Evolutionary conservation across 2,329 filamentous ascomycete species (phyloP), one percentile per base, ranked within the genome.

Genomic region (Calycina herbarum): DNA sequence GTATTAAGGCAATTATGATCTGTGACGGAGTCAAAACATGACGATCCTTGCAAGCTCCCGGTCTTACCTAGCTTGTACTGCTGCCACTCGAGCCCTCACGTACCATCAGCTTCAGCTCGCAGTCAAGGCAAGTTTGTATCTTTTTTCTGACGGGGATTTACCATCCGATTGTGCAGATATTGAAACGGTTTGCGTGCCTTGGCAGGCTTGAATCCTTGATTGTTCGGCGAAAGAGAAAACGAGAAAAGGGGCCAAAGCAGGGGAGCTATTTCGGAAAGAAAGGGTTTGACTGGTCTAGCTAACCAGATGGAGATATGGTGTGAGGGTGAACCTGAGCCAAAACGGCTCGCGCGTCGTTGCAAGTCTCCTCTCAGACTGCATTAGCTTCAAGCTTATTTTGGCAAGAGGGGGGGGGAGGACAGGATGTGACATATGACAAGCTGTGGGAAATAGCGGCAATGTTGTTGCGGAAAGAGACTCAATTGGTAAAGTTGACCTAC

Each of bases 21-120:
- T 64, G 63, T 64, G 58, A 64, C 63, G 59, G 58, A 60, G 58
- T 64, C 63, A 64, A 64, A 64, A 64, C 63, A 59, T 35, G 33
- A 40, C 24, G 11, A 56, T 48, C 63, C 48, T 57, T 40, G 48
- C 38, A 40, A 27, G 40, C 42, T 54, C 58, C 58, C 33, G 24
- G 33, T 27, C 45, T 24, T 24, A 11, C 45, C n/a, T 40, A 40
- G 38, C 38, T 40, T 40, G 38, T 31, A 31, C 29, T 38, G 13
- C 33, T 20, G n/a, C 11, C 27, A 17, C 31, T 59, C 57, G 27
- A 20, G n/a, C 35, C 45, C 38, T 51, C 59, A 51, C 24, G 59
- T 61, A 61, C 38, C 59, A 60, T 42, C 58, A 27, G 20, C 8
- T 38, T 38, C 35, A 38, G 35, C 35, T 38, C 35, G 10, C 13